Evolutionary conservation across 495 filamentous ascomycete genomes (phyloP).

Genomic region (Aspergillus funiculosus): DNA sequence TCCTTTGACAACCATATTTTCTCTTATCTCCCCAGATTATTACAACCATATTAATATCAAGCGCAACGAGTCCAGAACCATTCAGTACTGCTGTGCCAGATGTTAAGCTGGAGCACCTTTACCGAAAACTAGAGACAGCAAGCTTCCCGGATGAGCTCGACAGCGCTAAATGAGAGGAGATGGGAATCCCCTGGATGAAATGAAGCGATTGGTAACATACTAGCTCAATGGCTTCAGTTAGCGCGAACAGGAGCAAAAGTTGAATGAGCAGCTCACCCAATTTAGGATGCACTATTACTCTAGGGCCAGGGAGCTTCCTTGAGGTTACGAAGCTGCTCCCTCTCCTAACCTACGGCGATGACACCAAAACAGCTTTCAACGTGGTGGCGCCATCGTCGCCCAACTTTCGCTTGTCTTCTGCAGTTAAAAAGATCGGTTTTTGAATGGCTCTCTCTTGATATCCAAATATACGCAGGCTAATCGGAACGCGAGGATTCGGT

Average conservation of each 20-base stretch:
- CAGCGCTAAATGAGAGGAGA: slow-evolving; percentile 40
- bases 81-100: slow-evolving; percentile 42
- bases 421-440: slow-evolving; percentile 38
- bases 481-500: slow-evolving; percentile 33
- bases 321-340: slow-evolving; percentile 60
- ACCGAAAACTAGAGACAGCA: slow-evolving; percentile 37
- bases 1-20: not conserved
- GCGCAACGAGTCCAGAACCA: slow-evolving; percentile 17
- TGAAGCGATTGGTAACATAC: slow-evolving; percentile 39
- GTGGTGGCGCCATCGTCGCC: slow-evolving; percentile 66
- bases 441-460: not conserved
- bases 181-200: slow-evolving; percentile 42
- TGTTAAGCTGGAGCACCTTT: slow-evolving; percentile 31
- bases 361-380: slow-evolving; percentile 54
- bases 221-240: slow-evolving; percentile 46
- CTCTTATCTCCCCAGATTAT: not conserved
- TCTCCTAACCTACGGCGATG: slow-evolving; percentile 42
- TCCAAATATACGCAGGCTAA: not conserved
- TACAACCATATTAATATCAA: not conserved
- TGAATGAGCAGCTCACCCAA: slow-evolving; percentile 40
- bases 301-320: slow-evolving; percentile 65
- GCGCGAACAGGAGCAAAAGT: slow-evolving; percentile 34
- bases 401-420: slow-evolving; percentile 63
- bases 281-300: no score
- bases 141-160: slow-evolving; percentile 46